A percentile compares a stretch with the other conserved stretches of the same genome.
These are phyloP conservation scores for Thielaviopsis punctulata DNA, from an alignment of 2,329 filamentous ascomycete species.

Conservation along the genomic window DNA sequence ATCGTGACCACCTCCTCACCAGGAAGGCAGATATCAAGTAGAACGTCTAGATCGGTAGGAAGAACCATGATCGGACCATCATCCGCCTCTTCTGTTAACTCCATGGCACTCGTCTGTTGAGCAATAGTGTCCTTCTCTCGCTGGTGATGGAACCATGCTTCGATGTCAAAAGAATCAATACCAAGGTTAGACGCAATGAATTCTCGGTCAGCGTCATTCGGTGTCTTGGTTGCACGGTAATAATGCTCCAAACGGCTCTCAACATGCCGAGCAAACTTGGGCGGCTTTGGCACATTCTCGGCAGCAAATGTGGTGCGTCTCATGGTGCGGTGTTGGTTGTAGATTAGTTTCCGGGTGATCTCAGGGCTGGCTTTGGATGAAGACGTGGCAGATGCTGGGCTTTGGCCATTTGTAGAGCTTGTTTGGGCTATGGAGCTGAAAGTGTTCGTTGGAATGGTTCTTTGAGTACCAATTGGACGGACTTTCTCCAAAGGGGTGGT, in stretches of 20 bases:
- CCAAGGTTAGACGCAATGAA: constrained; percentile 37
- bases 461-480: not conserved
- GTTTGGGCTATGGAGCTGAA: not conserved
- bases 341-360: constrained; percentile 25
- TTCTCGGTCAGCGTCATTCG: constrained; percentile 32
- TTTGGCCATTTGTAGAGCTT: not conserved
- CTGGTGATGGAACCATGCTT: constrained; percentile 37
- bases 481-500: not conserved
- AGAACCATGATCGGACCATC: constrained; percentile 30
- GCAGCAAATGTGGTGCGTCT: constrained; percentile 24
- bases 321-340: constrained; percentile 28
- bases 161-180: constrained; percentile 32
- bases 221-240: constrained; percentile 29
- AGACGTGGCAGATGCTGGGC: not conserved
- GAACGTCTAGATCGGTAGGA: constrained; percentile 30
- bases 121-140: constrained; percentile 30
- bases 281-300: constrained; percentile 24
- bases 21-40: constrained; percentile 32
- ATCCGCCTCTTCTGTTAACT: constrained; percentile 21
- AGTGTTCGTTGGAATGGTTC: not conserved
- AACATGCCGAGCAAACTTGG: constrained; percentile 30
- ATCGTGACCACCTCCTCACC: constrained; percentile 30
- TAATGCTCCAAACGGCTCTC: constrained; percentile 35
- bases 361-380: constrained; percentile 10
- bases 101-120: constrained; percentile 27